Evolutionary conservation across 164 flowering plant genomes (phyloP).

Genomic region (Nymphaea thermarum): DNA sequence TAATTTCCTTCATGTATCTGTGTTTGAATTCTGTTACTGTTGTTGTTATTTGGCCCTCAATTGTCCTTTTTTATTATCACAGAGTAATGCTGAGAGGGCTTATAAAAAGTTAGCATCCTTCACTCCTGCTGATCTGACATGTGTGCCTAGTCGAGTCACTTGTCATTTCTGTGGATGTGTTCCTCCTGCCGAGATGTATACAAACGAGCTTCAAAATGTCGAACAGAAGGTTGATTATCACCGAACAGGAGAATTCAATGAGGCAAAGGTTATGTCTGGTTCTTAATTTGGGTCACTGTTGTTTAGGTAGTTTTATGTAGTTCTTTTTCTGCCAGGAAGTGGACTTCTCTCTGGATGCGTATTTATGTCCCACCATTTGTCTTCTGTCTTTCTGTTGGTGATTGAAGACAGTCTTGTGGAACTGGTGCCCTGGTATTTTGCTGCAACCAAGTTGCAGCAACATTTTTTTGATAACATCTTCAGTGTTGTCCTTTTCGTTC

Average conservation of each 20-base stretch:
- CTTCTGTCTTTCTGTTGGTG: background rate
- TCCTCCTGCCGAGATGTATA: constrained; percentile 33
- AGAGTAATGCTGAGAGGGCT: constrained; percentile 59
- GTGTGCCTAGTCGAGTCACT: constrained; percentile 19
- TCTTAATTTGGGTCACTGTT: background rate
- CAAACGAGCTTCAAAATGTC: constrained; percentile 21
- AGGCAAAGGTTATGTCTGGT: constrained; percentile 29
- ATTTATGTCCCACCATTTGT: background rate
- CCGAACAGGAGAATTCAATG: constrained; percentile 14
- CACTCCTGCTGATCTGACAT: constrained; percentile 14
- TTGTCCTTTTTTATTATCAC: constrained; percentile 6
- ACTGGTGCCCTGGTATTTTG: no score
- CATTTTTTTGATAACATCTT: no score
- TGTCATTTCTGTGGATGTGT: constrained; percentile 51
- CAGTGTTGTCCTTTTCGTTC: no score
- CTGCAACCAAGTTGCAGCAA: no score
- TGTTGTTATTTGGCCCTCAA: no score
- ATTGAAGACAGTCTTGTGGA: no score
- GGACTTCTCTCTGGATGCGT: background rate
- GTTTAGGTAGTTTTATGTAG: no score
- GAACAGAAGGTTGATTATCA: constrained; percentile 12
- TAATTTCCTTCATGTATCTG: no score
- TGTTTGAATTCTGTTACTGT: no score
- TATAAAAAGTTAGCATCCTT: constrained; percentile 23
- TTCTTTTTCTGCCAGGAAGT: no score